phyloP scores from a whole-genome alignment of 2,329 filamentous ascomycete species.

The Scleromitrula shiraiana region DNA sequence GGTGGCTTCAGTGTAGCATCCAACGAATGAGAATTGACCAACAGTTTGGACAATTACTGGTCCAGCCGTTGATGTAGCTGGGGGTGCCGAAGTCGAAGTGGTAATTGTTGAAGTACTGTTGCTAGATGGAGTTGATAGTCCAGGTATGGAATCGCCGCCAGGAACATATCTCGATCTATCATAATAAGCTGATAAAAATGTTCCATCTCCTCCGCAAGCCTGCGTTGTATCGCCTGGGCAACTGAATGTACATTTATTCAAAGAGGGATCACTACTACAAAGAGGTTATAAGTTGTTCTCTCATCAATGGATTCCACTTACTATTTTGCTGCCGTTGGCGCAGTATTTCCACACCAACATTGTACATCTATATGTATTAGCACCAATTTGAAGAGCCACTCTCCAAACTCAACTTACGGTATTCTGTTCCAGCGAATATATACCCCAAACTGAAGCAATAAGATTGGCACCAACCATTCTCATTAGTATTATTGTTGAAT shows the following conservation, averaged over 20 bases:
- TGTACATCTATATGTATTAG: neutral
- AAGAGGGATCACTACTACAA: constrained; percentile 17
- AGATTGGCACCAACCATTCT: constrained; percentile 30
- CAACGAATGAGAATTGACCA: constrained; percentile 14
- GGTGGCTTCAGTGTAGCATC: constrained; percentile 30
- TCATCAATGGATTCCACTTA: constrained; percentile 1
- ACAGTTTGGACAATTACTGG: constrained; percentile 9
- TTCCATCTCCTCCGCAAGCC: constrained; percentile 25
- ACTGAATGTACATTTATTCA: constrained; percentile 18
- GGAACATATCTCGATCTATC: constrained; percentile 26
- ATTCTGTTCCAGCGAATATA: constrained; percentile 29
- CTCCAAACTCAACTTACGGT: constrained; percentile 9
- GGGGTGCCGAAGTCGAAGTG: neutral
- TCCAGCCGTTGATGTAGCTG: constrained; percentile 3
- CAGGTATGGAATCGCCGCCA: neutral
- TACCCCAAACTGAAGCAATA: constrained; percentile 22
- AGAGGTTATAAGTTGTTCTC: constrained; percentile 2
- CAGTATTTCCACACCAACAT: constrained; percentile 6
- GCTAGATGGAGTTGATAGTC: neutral
- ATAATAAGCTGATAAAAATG: constrained; percentile 30
- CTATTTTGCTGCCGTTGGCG: constrained; percentile 21
- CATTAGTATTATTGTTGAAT: constrained; percentile 19
- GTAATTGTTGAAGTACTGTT: constrained; percentile 3
- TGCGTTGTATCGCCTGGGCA: constrained; percentile 18
- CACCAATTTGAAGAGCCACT: no score